Conservation (phyloP, 768 basidiomycete species). For the Serendipita sp. region DNA sequence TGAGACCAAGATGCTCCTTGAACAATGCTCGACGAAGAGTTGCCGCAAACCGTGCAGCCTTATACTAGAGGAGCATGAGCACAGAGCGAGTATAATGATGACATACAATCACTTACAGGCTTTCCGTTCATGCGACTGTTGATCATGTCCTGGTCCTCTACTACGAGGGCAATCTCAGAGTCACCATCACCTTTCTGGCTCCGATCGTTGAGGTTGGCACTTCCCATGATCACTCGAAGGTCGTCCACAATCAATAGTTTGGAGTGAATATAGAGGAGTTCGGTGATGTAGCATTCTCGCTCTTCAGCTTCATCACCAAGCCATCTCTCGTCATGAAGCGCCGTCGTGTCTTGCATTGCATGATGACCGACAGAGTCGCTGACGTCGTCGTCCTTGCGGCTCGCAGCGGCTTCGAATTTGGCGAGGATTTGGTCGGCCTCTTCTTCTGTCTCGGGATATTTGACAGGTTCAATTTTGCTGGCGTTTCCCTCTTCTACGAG, state of each 20-base stretch:
- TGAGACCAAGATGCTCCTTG: slow-evolving; percentile 78
- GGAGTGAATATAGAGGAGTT: slow-evolving; percentile 67
- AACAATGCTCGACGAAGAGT: slow-evolving; percentile 70
- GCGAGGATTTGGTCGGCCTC: slow-evolving; percentile 54
- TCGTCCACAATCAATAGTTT: slow-evolving; percentile 96
- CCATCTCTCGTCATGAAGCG: slow-evolving; percentile 68
- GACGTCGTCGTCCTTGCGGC: slow-evolving; percentile 44
- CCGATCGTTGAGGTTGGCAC: slow-evolving; percentile 84
- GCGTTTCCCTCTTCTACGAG: slow-evolving; percentile 37
- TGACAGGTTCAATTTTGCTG: slow-evolving; percentile 43
- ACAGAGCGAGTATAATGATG: not conserved
- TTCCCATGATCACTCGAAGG: slow-evolving; percentile 59
- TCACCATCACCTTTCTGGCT: slow-evolving; percentile 85
- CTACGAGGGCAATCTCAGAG: slow-evolving; percentile 84
- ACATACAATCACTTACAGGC: slow-evolving; percentile 17
- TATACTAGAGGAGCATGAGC: slow-evolving; percentile 23
- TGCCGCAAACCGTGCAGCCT: slow-evolving; percentile 67
- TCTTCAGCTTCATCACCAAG: slow-evolving; percentile 72
- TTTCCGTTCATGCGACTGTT: slow-evolving; percentile 62
- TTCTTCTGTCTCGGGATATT: slow-evolving; percentile 47
- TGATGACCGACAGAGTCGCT: slow-evolving; percentile 73
- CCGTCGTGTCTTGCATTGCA: slow-evolving; percentile 44
- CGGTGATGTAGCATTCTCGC: slow-evolving; percentile 59
- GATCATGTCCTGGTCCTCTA: slow-evolving; percentile 76
- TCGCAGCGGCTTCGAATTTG: slow-evolving; percentile 55